These are phyloP conservation scores for Ceratocystis smalleyi DNA, from an alignment of 2,329 filamentous ascomycete species.

Conservation along the genomic window DNA sequence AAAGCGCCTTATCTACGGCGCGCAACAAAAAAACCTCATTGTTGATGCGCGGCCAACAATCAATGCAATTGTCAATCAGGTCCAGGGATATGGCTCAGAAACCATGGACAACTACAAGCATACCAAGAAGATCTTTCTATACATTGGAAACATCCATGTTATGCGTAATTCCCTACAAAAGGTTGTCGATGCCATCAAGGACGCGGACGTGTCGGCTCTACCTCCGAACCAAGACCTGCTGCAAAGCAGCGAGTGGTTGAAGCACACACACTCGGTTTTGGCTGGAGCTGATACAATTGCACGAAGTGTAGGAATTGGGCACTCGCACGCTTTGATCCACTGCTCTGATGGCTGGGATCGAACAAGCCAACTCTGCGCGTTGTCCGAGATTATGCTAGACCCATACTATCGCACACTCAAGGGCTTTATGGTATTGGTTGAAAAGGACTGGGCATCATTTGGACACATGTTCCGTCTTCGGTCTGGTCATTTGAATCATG, in stretches of 20 bases:
- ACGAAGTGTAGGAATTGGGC: conserved; percentile 73
- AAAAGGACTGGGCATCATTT: conserved; percentile 97
- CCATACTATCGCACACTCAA: conserved; percentile 89
- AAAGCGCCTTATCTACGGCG: conserved; percentile 63
- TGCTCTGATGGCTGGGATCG: conserved; percentile 98
- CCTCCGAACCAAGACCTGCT: conserved; percentile 70
- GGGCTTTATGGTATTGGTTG: conserved; percentile 83
- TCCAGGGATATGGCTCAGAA: conserved; percentile 82
- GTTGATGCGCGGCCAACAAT: conserved; percentile 89
- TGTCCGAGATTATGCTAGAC: conserved; percentile 86
- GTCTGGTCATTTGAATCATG: conserved; percentile 72
- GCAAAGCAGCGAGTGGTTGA: conserved; percentile 75
- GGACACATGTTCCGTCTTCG: conserved; percentile 94
- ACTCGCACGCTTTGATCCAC: conserved; percentile 90
- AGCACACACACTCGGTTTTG: conserved; percentile 70
- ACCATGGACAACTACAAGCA: conserved; percentile 97
- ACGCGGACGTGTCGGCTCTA: conserved; percentile 72
- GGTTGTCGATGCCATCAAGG: conserved; percentile 76
- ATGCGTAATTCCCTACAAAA: conserved; percentile 85
- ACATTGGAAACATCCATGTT: conserved; percentile 96
- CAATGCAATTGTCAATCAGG: conserved; percentile 89
- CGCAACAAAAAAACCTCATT: conserved; percentile 85
- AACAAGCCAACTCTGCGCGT: conserved; percentile 80
- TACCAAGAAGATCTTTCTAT: conserved; percentile 78
- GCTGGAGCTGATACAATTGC: conserved; percentile 76